These are phyloP conservation scores for Nasturtium officinale DNA, from an alignment of 345 rosid species.

Conservation along the genomic window DNA sequence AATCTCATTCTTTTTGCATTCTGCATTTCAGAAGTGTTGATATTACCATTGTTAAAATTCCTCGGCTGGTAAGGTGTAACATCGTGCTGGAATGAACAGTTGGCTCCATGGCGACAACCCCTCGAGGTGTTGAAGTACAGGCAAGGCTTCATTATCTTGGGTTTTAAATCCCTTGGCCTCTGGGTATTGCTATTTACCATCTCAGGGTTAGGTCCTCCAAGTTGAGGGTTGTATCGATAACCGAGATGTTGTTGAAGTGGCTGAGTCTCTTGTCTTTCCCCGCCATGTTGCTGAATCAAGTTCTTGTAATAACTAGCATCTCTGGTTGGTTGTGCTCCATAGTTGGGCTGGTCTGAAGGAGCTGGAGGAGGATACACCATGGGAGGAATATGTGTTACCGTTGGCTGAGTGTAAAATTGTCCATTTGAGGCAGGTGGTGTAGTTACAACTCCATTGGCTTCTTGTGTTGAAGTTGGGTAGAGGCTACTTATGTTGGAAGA, in stretches of 20 bases:
- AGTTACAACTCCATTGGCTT: conserved; percentile 49
- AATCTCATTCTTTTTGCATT: conserved; percentile 85
- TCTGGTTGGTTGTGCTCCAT: conserved; percentile 55
- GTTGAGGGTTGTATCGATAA: conserved; percentile 50
- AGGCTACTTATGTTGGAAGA: conserved; percentile 45
- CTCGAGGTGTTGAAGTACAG: conserved; percentile 81
- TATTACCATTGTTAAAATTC: conserved; percentile 36
- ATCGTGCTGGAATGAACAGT: conserved; percentile 85
- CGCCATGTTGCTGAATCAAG: conserved; percentile 98
- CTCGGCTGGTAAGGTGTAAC: conserved; percentile 56
- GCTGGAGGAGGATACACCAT: conserved; percentile 43
- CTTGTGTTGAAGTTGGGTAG: conserved; percentile 41
- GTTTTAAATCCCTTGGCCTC: conserved; percentile 55
- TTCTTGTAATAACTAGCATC: conserved; percentile 85
- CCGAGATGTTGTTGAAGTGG: conserved; percentile 51
- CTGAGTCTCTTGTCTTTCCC: conserved; percentile 66
- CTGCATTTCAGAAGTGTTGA: conserved; percentile 55
- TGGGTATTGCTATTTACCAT: conserved; percentile 48
- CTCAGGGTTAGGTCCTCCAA: conserved; percentile 54
- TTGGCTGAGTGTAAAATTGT: conserved; percentile 51
- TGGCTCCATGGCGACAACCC: conserved; percentile 91
- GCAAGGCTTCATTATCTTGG: conserved; percentile 88
- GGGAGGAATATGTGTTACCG: conserved; percentile 41
- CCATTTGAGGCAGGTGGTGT: conserved; percentile 53
- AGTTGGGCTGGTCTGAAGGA: conserved; percentile 46